phyloP scores from a whole-genome alignment of 805 yeast species.

The Helenozyma baotianmanensis region DNA sequence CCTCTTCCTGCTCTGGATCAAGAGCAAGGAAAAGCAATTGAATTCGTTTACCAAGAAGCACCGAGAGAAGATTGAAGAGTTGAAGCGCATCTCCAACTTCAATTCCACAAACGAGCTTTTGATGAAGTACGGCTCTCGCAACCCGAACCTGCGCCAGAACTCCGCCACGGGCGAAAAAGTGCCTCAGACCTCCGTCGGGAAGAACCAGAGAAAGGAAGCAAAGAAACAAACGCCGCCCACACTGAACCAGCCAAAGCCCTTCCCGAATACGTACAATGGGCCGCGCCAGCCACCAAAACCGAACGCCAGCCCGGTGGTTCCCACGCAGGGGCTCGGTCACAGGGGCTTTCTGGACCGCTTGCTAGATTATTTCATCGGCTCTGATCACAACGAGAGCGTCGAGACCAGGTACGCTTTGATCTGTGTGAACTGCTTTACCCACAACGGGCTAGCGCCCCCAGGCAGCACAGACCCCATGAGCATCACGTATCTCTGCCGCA shows the following conservation, averaged over 20 bases:
- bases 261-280: too few relatives aligned
- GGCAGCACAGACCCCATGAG: conserved; percentile 45
- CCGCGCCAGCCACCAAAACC: too few relatives aligned
- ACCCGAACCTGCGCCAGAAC: background rate
- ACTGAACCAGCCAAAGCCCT: background rate
- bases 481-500: conserved; percentile 60
- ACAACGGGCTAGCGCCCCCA: conserved; percentile 81
- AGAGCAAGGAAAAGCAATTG: conserved; percentile 19
- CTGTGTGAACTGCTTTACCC: conserved; percentile 59
- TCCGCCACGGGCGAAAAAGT: background rate
- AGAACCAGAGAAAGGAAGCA: background rate
- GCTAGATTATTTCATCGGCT: conserved; percentile 36
- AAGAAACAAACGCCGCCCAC: background rate
- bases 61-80: conserved; percentile 53
- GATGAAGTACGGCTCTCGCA: conserved; percentile 41
- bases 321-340: conserved; percentile 8
- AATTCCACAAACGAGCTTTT: conserved; percentile 71
- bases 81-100: conserved; percentile 70
- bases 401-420: conserved; percentile 66
- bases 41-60: conserved; percentile 40
- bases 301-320: too few relatives aligned
- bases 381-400: conserved; percentile 63
- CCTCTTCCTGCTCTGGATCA: conserved; percentile 18
- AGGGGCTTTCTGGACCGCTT: conserved; percentile 32
- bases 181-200: background rate